These are phyloP conservation scores for Zygnema circumcarinatum DNA, from an alignment of 139 green algal genomes.

Conservation along the genomic window DNA sequence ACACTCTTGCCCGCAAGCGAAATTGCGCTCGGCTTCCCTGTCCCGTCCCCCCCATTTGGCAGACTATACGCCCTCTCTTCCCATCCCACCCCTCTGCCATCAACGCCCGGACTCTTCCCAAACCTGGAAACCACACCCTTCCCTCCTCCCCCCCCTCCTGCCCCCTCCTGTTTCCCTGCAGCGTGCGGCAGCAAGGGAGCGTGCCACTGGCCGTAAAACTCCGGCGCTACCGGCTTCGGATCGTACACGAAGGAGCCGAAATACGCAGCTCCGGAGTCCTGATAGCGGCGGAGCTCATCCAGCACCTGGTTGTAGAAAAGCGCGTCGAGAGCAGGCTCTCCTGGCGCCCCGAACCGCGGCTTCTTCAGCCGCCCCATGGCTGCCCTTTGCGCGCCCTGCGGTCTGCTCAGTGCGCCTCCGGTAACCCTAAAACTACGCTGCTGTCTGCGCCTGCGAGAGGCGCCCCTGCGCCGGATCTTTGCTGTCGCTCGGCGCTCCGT, in stretches of 20 bases:
- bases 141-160: slow-evolving; percentile 3
- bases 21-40: too few relatives aligned
- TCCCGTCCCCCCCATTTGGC: too few relatives aligned
- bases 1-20: too few relatives aligned
- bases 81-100: too few relatives aligned
- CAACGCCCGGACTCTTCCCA: not conserved
- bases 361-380: slow-evolving; percentile 29
- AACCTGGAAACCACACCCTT: not conserved
- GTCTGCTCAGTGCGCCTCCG: not conserved
- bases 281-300: slow-evolving; percentile 32
- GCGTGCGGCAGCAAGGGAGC: not conserved
- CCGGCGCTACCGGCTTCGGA: slow-evolving; percentile 17
- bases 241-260: slow-evolving; percentile 47
- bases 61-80: too few relatives aligned
- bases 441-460: too few relatives aligned
- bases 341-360: not conserved
- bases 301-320: slow-evolving; percentile 51
- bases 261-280: slow-evolving; percentile 38
- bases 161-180: not conserved
- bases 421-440: too few relatives aligned
- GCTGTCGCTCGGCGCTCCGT: too few relatives aligned
- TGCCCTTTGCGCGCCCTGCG: not conserved
- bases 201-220: not conserved
- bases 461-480: too few relatives aligned
- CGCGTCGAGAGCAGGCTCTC: slow-evolving; percentile 15